Evolutionary conservation across 805 yeast species (phyloP), one percentile per base, ranked within the genome.

Genomic region (Alloascoidea hylecoeti): DNA sequence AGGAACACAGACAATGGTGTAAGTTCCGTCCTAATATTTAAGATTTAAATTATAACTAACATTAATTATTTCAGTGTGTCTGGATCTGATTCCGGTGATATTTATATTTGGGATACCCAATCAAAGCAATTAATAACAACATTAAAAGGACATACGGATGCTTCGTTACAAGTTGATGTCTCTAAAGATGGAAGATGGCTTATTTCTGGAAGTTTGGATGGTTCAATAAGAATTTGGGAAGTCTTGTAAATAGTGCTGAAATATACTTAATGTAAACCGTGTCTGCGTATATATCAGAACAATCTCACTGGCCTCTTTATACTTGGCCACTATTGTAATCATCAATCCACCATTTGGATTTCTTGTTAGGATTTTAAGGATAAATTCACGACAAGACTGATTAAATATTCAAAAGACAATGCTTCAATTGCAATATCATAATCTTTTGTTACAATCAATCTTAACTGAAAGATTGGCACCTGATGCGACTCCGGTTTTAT

Each of bases 341-440:
- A n/a, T n/a, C n/a, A n/a, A n/a, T n/a, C n/a, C n/a, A n/a, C n/a
- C n/a, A n/a, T n/a, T n/a, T n/a, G n/a, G n/a, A n/a, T n/a, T n/a
- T n/a, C n/a, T n/a, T n/a, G n/a, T n/a, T n/a, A n/a, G n/a, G n/a
- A n/a, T n/a, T n/a, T n/a, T n/a, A n/a, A n/a, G n/a, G n/a, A n/a
- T n/a, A n/a, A n/a, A n/a, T n/a, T n/a, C n/a, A n/a, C n/a, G n/a
- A n/a, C n/a, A n/a, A n/a, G n/a, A n/a, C n/a, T n/a, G n/a, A n/a
- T 40, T 19, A 32, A 35, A 19, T 39, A 40, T 23, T 36, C 27
- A 27, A 38, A n/a, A 41, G 47, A 52, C 48, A 28, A 89, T 89
- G 96, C 66, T 92, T 48, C 86, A 86, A 52, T 68, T 92, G 44
- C 88, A 85, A 53, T 79, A 80, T 46, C 77, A 81, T 53, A 92